phyloP scores from a whole-genome alignment of 139 green algal species.

The Chlorella vulgaris region DNA sequence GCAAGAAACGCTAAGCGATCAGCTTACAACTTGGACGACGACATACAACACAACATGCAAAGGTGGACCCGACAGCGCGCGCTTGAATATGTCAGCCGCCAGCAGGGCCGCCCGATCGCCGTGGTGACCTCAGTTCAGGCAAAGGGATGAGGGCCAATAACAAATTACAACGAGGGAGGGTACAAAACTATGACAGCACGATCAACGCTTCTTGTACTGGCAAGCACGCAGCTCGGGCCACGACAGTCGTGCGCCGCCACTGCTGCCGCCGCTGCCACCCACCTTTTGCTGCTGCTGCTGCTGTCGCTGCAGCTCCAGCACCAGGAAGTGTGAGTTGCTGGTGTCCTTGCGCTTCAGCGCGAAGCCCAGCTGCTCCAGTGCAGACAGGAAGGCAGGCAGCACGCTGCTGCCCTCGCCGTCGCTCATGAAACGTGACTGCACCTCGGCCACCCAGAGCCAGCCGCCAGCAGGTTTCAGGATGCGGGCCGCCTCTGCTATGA shows the following conservation, averaged over 20 bases:
- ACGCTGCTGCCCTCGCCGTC: slow-evolving; percentile 30
- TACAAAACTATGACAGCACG: too few species aligned
- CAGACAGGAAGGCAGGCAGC: slow-evolving; percentile 63
- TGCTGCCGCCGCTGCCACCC: neutral
- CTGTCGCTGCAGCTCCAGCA: slow-evolving; percentile 65
- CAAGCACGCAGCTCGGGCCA: slow-evolving; percentile 43
- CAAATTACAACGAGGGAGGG: too few species aligned
- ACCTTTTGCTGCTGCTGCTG: too few species aligned
- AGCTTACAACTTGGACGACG: too few species aligned
- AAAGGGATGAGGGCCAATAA: too few species aligned
- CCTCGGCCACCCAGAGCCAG: slow-evolving; percentile 93
- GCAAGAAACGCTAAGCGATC: too few species aligned
- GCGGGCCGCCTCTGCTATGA: slow-evolving; percentile 84
- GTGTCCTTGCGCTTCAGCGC: slow-evolving; percentile 55
- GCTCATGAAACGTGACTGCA: slow-evolving; percentile 68
- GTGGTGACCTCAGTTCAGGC: too few species aligned
- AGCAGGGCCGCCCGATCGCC: too few species aligned
- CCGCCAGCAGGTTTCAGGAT: slow-evolving; percentile 78
- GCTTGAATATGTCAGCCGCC: too few species aligned
- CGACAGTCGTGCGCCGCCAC: neutral
- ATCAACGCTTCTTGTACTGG: slow-evolving; percentile 49
- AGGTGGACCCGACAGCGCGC: too few species aligned
- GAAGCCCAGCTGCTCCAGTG: slow-evolving; percentile 69
- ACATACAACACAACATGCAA: too few species aligned
- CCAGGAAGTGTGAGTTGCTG: slow-evolving; percentile 83